Evolutionary conservation across 108 stramenopile species (phyloP).

Genomic region (Mediolabrus comicus): DNA sequence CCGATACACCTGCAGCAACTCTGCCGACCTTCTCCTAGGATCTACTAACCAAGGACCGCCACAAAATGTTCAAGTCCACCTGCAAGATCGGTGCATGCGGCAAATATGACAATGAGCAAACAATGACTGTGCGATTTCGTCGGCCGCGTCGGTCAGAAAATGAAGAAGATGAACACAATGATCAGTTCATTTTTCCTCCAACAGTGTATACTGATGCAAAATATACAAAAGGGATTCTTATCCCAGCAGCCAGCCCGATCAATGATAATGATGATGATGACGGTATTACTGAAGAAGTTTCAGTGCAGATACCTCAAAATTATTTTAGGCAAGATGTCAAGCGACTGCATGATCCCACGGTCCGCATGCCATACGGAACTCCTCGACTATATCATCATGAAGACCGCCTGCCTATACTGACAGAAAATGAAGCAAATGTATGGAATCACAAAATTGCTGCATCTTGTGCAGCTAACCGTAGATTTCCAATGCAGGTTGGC

Average conservation of each 20-base stretch:
- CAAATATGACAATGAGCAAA: too few relatives aligned
- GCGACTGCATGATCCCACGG: background rate
- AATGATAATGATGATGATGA: background rate
- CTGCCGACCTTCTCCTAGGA: too few relatives aligned
- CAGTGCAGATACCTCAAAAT: background rate
- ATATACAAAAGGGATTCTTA: constrained; percentile 12
- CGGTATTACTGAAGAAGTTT: background rate
- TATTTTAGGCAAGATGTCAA: background rate
- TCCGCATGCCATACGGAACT: constrained; percentile 5
- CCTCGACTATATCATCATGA: background rate
- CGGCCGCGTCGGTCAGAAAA: background rate
- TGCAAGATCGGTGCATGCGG: too few relatives aligned
- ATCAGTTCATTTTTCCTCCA: constrained; percentile 23
- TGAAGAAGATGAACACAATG: background rate
- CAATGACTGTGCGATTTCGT: background rate
- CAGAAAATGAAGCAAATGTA: background rate
- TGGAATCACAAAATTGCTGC: constrained; percentile 28
- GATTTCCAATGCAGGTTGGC: constrained; percentile 20
- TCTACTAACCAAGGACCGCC: too few relatives aligned
- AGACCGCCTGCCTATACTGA: background rate
- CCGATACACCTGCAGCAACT: too few relatives aligned
- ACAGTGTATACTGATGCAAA: constrained; percentile 19
- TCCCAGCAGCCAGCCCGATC: background rate
- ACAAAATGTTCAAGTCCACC: too few relatives aligned
- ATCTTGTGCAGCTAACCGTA: background rate